These are phyloP conservation scores for Fusarium heterosporum DNA, from an alignment of 2,329 filamentous ascomycete genomes.

Conservation along the genomic window DNA sequence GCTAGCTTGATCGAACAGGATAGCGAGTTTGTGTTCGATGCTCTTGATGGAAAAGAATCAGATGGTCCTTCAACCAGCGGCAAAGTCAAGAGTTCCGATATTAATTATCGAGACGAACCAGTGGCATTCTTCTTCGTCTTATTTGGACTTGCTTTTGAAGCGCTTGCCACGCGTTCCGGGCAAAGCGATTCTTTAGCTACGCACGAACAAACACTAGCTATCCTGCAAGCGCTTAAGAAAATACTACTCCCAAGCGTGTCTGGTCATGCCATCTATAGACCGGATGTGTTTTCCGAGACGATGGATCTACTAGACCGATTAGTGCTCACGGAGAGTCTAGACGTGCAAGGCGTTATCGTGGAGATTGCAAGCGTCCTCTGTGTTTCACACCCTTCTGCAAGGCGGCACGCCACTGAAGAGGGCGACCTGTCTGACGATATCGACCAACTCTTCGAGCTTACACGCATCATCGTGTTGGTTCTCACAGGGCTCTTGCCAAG, in stretches of 20 bases:
- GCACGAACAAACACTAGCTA: conserved; percentile 85
- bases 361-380: conserved; percentile 93
- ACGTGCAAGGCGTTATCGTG: conserved; percentile 92
- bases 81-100: conserved; percentile 75
- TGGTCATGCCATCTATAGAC: conserved; percentile 95
- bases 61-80: conserved; percentile 61
- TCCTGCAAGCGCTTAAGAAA: conserved; percentile 91
- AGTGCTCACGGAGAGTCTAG: conserved; percentile 88
- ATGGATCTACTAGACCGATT: conserved; percentile 96
- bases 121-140: conserved; percentile 99
- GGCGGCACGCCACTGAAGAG: conserved; percentile 66
- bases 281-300: conserved; percentile 95
- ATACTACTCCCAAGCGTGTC: conserved; percentile 95
- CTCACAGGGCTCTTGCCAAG: conserved; percentile 89
- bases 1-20: conserved; percentile 97
- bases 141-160: conserved; percentile 96
- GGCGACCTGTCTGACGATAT: conserved; percentile 94
- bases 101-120: conserved; percentile 98
- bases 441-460: conserved; percentile 96
- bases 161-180: conserved; percentile 81
- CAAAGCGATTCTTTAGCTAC: conserved; percentile 67
- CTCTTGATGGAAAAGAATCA: conserved; percentile 84
- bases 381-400: conserved; percentile 89
- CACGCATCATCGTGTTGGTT: conserved; percentile 93
- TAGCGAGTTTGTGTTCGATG: conserved; percentile 97